Evolutionary conservation across 2,329 filamentous ascomycete species (phyloP).

Genomic region (Pyricularia sp.): DNA sequence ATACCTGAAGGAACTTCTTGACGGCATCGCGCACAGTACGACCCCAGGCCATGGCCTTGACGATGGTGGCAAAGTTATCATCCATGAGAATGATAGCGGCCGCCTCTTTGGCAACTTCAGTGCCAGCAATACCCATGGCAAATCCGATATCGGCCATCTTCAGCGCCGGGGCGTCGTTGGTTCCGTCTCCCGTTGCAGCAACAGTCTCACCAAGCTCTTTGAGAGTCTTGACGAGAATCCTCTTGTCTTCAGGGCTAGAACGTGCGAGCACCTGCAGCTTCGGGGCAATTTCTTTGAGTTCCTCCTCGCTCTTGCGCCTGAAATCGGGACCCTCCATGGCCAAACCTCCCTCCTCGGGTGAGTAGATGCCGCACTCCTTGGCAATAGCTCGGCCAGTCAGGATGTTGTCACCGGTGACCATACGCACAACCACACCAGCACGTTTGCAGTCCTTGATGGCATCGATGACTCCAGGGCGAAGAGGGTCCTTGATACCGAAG

Average conservation of each 20-base stretch:
- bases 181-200: conserved; percentile 75
- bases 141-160: conserved; percentile 78
- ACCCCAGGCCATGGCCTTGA: conserved; percentile 76
- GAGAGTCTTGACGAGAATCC: conserved; percentile 59
- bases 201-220: conserved; percentile 69
- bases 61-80: conserved; percentile 80
- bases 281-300: conserved; percentile 61
- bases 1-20: conserved; percentile 55
- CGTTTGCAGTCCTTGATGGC: conserved; percentile 65
- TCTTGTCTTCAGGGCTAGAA: conserved; percentile 70
- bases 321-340: conserved; percentile 75
- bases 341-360: conserved; percentile 43
- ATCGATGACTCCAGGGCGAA: conserved; percentile 64
- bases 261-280: conserved; percentile 62
- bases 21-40: conserved; percentile 69
- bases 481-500: conserved; percentile 74
- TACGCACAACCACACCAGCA: conserved; percentile 71
- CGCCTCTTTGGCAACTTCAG: conserved; percentile 77
- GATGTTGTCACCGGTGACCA: conserved; percentile 81
- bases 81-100: conserved; percentile 83
- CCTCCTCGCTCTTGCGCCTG: conserved; percentile 56
- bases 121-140: conserved; percentile 77
- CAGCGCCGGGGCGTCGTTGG: conserved; percentile 73
- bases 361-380: conserved; percentile 67
- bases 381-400: conserved; percentile 73